A percentile compares a stretch with the other conserved stretches of the same genome.
Evolutionary conservation across 2,329 filamentous ascomycete genomes (phyloP).

Genomic region (Mariannaea elegans): DNA sequence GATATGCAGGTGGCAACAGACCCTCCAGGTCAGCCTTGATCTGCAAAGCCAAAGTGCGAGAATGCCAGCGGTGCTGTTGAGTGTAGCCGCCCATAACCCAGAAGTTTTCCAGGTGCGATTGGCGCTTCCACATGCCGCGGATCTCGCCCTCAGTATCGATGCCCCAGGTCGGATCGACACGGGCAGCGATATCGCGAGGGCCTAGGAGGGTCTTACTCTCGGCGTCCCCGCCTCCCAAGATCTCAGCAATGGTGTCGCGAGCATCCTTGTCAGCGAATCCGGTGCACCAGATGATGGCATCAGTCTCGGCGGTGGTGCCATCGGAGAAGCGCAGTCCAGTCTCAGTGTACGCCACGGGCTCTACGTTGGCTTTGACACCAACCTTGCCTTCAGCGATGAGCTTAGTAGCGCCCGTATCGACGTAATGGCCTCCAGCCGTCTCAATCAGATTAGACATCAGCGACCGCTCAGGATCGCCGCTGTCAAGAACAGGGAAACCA

Average conservation of each 20-base stretch:
- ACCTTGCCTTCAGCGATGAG: slow-evolving; percentile 12
- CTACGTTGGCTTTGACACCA: slow-evolving; percentile 12
- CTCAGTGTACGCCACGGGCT: slow-evolving; percentile 7
- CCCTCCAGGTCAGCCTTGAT: slow-evolving; percentile 27
- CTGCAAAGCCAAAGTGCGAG: slow-evolving; percentile 25
- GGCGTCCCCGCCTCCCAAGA: background rate
- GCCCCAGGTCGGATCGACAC: slow-evolving; percentile 25
- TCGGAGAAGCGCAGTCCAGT: slow-evolving; percentile 24
- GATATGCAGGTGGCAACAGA: slow-evolving; percentile 24
- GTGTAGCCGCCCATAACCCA: slow-evolving; percentile 29
- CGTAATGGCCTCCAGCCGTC: slow-evolving; percentile 19
- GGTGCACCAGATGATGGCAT: slow-evolving; percentile 28
- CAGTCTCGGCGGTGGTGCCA: background rate
- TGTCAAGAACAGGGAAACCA: slow-evolving; percentile 22
- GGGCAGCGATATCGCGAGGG: slow-evolving; percentile 2
- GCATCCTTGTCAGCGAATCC: slow-evolving; percentile 22
- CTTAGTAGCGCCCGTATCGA: slow-evolving; percentile 20
- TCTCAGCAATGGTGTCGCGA: background rate
- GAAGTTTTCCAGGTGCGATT: slow-evolving; percentile 23
- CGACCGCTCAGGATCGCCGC: background rate
- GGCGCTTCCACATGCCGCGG: slow-evolving; percentile 32
- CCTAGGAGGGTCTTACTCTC: background rate
- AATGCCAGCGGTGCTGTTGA: slow-evolving; percentile 30
- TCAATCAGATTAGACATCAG: slow-evolving; percentile 25
- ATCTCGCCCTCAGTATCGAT: slow-evolving; percentile 28